Conservation (phyloP, 2,329 filamentous ascomycete genomes). For the Aspergillus sp. region DNA sequence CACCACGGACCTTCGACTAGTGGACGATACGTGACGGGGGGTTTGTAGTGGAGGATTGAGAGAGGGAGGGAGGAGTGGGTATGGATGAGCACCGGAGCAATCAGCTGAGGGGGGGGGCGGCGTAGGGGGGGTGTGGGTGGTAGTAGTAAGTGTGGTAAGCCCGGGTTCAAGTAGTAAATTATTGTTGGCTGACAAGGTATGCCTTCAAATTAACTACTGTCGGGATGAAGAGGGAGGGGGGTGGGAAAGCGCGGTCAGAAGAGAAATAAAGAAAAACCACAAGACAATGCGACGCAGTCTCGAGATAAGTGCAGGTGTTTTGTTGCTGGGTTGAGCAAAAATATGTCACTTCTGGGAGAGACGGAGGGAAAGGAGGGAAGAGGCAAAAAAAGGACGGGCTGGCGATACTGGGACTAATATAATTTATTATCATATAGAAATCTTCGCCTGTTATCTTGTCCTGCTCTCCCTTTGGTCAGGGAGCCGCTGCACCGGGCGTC, state of each 20-base stretch:
- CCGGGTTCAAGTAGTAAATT: slow-evolving; percentile 9
- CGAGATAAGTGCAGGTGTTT: slow-evolving; percentile 2
- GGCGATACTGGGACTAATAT: slow-evolving; percentile 15
- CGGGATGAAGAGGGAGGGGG: not conserved
- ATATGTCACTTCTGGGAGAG: not conserved
- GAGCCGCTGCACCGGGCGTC: slow-evolving; percentile 21
- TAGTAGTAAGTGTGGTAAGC: slow-evolving; percentile 16
- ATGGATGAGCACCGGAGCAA: slow-evolving; percentile 28
- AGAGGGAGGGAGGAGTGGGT: slow-evolving; percentile 18
- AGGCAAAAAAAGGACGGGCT: slow-evolving; percentile 10
- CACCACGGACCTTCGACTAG: slow-evolving; percentile 23
- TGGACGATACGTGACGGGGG: slow-evolving; percentile 17
- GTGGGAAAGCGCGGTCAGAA: not conserved
- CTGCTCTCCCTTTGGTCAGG: slow-evolving; percentile 19
- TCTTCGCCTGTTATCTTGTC: slow-evolving; percentile 18
- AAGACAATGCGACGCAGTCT: not conserved
- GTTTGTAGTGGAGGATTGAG: not conserved
- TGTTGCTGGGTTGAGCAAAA: not conserved
- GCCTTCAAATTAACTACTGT: not conserved
- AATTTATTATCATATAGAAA: slow-evolving; percentile 20
- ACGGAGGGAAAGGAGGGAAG: slow-evolving; percentile 4
- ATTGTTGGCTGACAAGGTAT: slow-evolving; percentile 5
- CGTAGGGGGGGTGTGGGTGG: slow-evolving; percentile 15
- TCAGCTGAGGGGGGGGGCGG: slow-evolving; percentile 27
- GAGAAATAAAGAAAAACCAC: not conserved